Conservation (phyloP, 1,284 basidiomycete genomes). For the Xerocomus nothofagi region DNA sequence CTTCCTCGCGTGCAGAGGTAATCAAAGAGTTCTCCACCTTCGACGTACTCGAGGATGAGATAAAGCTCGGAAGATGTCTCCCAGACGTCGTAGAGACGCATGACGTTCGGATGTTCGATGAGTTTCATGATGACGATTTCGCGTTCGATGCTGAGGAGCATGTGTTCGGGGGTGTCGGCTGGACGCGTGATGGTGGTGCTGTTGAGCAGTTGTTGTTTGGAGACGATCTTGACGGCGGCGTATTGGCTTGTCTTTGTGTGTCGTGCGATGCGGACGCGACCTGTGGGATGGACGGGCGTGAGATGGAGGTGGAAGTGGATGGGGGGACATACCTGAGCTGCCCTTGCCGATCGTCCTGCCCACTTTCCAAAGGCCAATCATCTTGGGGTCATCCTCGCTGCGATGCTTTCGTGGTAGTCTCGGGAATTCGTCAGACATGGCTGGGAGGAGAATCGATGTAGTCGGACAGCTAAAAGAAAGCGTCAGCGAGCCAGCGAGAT, state of each 20-base stretch:
- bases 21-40: conserved; percentile 97
- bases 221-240: conserved; percentile 96
- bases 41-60: conserved; percentile 96
- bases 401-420: conserved; percentile 36
- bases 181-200: conserved; percentile 63
- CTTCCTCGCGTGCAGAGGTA: conserved; percentile 86
- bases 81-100: conserved; percentile 96
- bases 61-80: conserved; percentile 90
- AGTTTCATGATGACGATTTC: conserved; percentile 99
- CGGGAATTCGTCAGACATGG: conserved; percentile 33
- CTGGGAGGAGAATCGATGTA: neutral
- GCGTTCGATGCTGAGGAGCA: conserved; percentile 83
- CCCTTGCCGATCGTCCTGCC: conserved; percentile 93
- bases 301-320: neutral
- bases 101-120: conserved; percentile 95
- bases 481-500: neutral
- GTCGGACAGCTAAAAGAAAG: neutral
- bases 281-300: conserved; percentile 42
- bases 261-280: conserved; percentile 89
- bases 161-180: conserved; percentile 63
- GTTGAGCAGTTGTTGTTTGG: conserved; percentile 72
- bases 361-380: conserved; percentile 92
- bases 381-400: conserved; percentile 61
- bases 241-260: conserved; percentile 87
- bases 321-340: conserved; percentile 63